Conservation (phyloP, 169 alveolate genomes). For the Plasmodium relictum region DNA sequence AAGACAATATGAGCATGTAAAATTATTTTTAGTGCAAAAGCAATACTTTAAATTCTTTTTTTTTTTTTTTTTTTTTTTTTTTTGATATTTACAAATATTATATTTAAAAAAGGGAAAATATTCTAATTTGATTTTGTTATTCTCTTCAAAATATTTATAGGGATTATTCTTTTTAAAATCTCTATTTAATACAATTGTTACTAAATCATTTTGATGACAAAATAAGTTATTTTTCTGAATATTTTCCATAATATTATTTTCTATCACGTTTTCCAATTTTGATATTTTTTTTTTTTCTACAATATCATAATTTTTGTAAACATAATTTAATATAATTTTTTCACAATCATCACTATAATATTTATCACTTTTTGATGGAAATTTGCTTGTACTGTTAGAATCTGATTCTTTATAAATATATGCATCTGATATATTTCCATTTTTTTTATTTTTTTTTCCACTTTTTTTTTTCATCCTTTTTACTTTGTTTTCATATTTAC, state of each 20-base stretch:
- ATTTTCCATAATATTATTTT: conserved; percentile 4
- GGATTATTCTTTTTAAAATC: not conserved
- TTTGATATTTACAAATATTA: conserved; percentile 1
- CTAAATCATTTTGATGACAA: not conserved
- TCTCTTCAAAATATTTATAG: not conserved
- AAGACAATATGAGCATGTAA: conserved; percentile 6
- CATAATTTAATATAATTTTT: not conserved
- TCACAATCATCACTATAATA: conserved; percentile 1
- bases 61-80: not conserved
- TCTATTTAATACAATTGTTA: not conserved
- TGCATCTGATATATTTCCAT: not conserved
- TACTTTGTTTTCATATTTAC: not conserved
- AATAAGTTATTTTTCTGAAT: not conserved
- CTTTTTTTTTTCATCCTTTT: conserved; percentile 2
- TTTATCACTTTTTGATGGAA: not conserved
- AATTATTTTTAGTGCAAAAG: conserved; percentile 4
- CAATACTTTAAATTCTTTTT: not conserved
- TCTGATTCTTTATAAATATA: not conserved
- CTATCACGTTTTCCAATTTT: not conserved
- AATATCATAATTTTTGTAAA: not conserved
- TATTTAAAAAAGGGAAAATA: not conserved
- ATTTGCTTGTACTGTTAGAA: not conserved
- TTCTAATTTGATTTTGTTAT: not conserved
- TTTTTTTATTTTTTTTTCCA: not conserved
- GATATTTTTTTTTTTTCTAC: not conserved